Percentiles rank a stretch among this genome's conserved stretches.
phyloP scores from a whole-genome alignment of 768 basidiomycete species.

The Tylopilus sp. region DNA sequence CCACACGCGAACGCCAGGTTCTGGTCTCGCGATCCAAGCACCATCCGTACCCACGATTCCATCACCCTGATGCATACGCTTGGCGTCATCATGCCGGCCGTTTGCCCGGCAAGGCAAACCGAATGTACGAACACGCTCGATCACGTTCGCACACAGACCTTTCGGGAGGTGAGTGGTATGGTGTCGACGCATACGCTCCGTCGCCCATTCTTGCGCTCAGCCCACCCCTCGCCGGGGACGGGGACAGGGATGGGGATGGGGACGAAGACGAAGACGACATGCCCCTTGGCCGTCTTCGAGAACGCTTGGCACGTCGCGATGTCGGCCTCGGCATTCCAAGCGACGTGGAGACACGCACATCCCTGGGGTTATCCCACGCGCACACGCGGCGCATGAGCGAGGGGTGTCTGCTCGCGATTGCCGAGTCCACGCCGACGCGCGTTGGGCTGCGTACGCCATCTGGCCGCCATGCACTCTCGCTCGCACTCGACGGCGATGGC shows the following conservation, averaged over 20 bases:
- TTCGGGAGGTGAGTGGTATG: constrained; percentile 11
- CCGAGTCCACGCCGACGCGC: constrained; percentile 17
- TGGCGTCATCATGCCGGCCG: constrained; percentile 18
- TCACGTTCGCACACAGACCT: constrained; percentile 11
- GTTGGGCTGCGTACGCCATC: constrained; percentile 3
- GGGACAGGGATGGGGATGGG: neutral
- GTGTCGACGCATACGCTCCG: constrained; percentile 5
- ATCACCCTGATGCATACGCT: constrained; percentile 8
- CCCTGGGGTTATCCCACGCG: neutral
- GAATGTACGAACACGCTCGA: neutral
- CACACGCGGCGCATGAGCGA: constrained; percentile 18
- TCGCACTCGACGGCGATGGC: constrained; percentile 6
- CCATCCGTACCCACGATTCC: constrained; percentile 5
- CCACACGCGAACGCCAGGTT: neutral
- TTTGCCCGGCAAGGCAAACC: constrained; percentile 16
- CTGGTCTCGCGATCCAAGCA: neutral
- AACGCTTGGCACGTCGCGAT: constrained; percentile 6
- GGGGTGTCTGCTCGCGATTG: constrained; percentile 15
- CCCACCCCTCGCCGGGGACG: constrained; percentile 12
- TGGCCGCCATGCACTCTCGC: constrained; percentile 3
- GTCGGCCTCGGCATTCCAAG: neutral
- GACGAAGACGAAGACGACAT: no score
- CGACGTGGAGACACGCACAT: no score
- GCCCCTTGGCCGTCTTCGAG: constrained; percentile 11
- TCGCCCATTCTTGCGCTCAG: constrained; percentile 18